Conservation (phyloP, 2,329 filamentous ascomycete species). For the Aspergillus sp. region DNA sequence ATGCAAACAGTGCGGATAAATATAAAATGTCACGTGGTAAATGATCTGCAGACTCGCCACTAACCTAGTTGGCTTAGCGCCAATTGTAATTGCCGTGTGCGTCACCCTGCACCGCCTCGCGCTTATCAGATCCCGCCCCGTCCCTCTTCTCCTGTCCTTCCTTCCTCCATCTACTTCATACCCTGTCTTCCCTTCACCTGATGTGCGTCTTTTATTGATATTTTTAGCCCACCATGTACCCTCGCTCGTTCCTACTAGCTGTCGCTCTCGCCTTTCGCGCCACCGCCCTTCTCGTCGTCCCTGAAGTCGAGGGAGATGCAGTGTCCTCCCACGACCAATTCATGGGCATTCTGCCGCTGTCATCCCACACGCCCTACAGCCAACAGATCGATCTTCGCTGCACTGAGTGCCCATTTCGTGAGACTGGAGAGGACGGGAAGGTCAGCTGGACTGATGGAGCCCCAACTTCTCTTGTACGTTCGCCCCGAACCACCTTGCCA, state of each 20-base stretch:
- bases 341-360: slow-evolving; percentile 15
- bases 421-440: slow-evolving; percentile 17
- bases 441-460: slow-evolving; percentile 26
- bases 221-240: slow-evolving; percentile 19
- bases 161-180: neutral
- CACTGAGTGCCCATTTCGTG: slow-evolving; percentile 31
- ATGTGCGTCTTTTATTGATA: slow-evolving; percentile 6
- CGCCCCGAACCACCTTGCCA: neutral
- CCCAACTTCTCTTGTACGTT: slow-evolving; percentile 28
- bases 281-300: slow-evolving; percentile 30
- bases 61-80: too few relatives aligned
- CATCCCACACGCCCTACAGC: slow-evolving; percentile 17
- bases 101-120: too few relatives aligned
- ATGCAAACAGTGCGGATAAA: too few relatives aligned
- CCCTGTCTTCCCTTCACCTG: slow-evolving; percentile 3
- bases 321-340: slow-evolving; percentile 15
- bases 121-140: too few relatives aligned
- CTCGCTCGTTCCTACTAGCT: slow-evolving; percentile 27
- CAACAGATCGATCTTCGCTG: slow-evolving; percentile 25
- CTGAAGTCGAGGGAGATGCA: slow-evolving; percentile 21
- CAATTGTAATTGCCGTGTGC: too few relatives aligned
- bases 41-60: too few relatives aligned
- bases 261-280: slow-evolving; percentile 26
- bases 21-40: too few relatives aligned
- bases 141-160: slow-evolving; percentile 3